Percentiles rank a stretch among this genome's conserved stretches.
Conservation (phyloP, 768 basidiomycete genomes). For the Xerocomellus amylosporus region DNA sequence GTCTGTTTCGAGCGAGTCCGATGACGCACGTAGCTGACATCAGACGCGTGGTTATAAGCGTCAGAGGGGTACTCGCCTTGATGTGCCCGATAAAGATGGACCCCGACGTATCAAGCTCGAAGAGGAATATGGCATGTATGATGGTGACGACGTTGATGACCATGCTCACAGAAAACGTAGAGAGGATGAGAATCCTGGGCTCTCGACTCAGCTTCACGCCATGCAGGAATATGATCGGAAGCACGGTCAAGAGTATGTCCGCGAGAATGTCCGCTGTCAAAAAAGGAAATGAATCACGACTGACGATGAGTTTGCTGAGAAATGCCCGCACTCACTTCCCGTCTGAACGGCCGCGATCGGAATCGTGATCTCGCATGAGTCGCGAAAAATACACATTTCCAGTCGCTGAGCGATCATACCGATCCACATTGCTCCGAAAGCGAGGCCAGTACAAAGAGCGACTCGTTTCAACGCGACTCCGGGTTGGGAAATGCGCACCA, state of each 20-base stretch:
- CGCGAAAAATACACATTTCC: background rate
- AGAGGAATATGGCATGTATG: conserved; percentile 6
- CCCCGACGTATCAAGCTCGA: background rate
- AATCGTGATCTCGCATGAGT: background rate
- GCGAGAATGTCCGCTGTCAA: conserved; percentile 9
- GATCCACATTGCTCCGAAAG: conserved; percentile 15
- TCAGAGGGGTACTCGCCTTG: conserved; percentile 3
- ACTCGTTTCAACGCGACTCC: background rate
- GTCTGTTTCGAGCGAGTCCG: background rate
- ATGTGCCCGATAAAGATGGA: conserved; percentile 11
- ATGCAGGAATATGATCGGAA: conserved; percentile 6
- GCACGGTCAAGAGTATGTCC: conserved; percentile 3
- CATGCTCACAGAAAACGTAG: conserved; percentile 16
- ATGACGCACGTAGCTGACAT: background rate
- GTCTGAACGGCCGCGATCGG: conserved; percentile 9
- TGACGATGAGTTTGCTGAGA: background rate
- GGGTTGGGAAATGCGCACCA: conserved; percentile 15
- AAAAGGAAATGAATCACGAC: background rate
- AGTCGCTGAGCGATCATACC: conserved; percentile 3
- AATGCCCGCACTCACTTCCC: conserved; percentile 5
- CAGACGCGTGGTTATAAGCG: background rate
- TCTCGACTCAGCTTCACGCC: conserved; percentile 1
- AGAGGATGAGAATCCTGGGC: conserved; percentile 4
- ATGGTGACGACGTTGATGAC: conserved; percentile 15
- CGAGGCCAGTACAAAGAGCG: conserved; percentile 1